Conservation (phyloP, 179 eudicot species). For the Vitellaria paradoxa region DNA sequence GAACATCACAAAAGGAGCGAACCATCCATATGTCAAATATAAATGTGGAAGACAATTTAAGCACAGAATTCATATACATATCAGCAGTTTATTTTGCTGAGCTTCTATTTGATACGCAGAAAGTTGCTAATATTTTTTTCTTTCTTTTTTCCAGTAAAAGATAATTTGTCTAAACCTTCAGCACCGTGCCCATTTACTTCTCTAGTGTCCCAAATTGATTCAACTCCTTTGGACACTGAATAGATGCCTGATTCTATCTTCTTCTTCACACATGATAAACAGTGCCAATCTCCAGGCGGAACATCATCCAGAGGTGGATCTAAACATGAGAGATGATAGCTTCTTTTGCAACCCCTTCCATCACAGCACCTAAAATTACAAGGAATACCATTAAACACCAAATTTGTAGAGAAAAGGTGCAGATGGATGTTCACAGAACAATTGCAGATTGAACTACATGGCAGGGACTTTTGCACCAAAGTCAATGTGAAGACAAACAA, state of each 20-base stretch:
- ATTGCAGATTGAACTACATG: neutral
- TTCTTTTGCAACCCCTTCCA: slow-evolving; percentile 61
- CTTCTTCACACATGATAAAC: slow-evolving; percentile 54
- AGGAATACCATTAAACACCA: neutral
- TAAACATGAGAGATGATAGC: slow-evolving; percentile 61
- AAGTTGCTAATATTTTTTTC: no score
- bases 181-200: slow-evolving; percentile 47
- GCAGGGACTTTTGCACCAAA: neutral
- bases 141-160: neutral
- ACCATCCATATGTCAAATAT: neutral
- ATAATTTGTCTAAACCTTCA: slow-evolving; percentile 35
- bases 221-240: slow-evolving; percentile 63
- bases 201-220: slow-evolving; percentile 69
- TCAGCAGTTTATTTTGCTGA: neutral
- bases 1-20: neutral
- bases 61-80: neutral
- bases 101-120: neutral
- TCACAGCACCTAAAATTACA: slow-evolving; percentile 41
- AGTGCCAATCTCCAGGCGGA: slow-evolving; percentile 48
- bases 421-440: neutral
- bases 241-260: slow-evolving; percentile 52
- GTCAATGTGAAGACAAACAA: neutral
- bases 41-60: neutral
- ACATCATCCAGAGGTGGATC: slow-evolving; percentile 36
- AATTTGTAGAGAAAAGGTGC: slow-evolving; percentile 4